phyloP scores from a whole-genome alignment of 208 protist genomes.

The Leishmania arabica region DNA sequence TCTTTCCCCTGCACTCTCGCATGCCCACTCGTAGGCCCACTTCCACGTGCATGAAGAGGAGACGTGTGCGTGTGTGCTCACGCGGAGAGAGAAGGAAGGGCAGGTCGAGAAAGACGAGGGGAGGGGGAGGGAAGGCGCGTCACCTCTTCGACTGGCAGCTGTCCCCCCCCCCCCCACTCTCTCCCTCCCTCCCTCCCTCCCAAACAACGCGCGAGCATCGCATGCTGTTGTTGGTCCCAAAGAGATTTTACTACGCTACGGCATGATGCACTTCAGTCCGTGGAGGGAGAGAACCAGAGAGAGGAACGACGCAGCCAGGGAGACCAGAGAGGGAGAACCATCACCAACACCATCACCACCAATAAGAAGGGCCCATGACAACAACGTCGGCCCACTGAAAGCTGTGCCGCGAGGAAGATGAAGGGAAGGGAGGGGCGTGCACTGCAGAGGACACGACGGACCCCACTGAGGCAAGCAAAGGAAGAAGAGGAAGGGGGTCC shows the following conservation, averaged over 20 bases:
- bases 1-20: background rate
- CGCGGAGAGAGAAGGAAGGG: background rate
- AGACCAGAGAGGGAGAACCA: too few relatives aligned
- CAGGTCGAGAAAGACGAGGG: background rate
- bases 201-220: too few relatives aligned
- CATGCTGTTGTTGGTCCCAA: too few relatives aligned
- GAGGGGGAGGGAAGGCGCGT: background rate
- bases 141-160: background rate
- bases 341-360: too few relatives aligned
- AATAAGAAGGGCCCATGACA: background rate
- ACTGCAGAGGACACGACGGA: too few relatives aligned
- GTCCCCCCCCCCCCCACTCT: background rate
- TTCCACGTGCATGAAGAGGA: background rate
- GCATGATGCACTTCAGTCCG: background rate
- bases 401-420: too few relatives aligned
- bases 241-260: background rate
- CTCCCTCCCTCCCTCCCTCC: background rate
- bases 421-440: too few relatives aligned
- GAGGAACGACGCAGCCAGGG: background rate
- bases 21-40: background rate
- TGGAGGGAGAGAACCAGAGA: background rate
- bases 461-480: too few relatives aligned
- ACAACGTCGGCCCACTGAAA: background rate
- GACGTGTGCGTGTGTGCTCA: background rate
- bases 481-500: background rate